These are phyloP conservation scores for Gastrolobium bilobum DNA, from an alignment of 306 rosid species.

Conservation along the genomic window DNA sequence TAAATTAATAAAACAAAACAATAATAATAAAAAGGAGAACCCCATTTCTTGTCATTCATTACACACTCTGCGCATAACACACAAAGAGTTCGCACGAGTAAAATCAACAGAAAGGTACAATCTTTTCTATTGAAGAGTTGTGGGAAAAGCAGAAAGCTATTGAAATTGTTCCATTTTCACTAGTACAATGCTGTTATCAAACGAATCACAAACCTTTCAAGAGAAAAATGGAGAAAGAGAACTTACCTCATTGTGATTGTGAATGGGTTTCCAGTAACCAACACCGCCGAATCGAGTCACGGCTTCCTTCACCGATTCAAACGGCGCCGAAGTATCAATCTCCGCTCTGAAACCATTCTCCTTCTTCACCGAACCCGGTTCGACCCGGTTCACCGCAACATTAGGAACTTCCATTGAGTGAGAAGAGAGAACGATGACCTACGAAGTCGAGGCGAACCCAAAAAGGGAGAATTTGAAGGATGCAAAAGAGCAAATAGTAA, in stretches of 20 bases:
- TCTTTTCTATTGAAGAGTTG: neutral
- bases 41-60: neutral
- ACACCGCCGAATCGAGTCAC: constrained; percentile 81
- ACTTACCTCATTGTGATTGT: constrained; percentile 53
- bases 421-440: neutral
- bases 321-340: constrained; percentile 93
- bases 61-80: neutral
- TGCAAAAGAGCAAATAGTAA: neutral
- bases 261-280: constrained; percentile 82
- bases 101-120: constrained; percentile 10
- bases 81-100: neutral
- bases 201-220: constrained; percentile 26
- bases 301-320: constrained; percentile 89
- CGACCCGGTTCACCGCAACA: constrained; percentile 22
- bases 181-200: neutral
- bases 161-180: neutral
- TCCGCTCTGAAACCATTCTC: constrained; percentile 57
- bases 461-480: neutral
- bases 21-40: neutral
- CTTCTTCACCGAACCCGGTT: constrained; percentile 20
- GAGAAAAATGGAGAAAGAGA: neutral
- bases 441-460: neutral
- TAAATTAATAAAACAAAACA: neutral
- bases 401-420: constrained; percentile 19
- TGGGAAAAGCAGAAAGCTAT: neutral